phyloP scores from a whole-genome alignment of 257 asterid genomes.

The Haberlea rhodopensis region DNA sequence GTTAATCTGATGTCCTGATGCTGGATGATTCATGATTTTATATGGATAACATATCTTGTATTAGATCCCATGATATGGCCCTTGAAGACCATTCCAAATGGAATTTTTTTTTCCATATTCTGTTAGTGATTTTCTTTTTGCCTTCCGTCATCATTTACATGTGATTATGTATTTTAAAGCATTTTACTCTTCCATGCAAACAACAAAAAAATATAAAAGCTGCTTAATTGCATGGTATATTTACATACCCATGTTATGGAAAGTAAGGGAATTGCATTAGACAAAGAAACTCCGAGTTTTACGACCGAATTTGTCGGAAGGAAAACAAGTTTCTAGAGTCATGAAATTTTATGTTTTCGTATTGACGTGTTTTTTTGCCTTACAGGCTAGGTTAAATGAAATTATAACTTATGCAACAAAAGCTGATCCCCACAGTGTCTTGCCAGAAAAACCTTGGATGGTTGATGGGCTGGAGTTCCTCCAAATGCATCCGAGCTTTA shows the following conservation, averaged over 20 bases:
- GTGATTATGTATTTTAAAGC: too few species aligned
- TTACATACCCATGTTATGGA: not conserved
- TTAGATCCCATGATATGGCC: not conserved
- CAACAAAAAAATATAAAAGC: too few species aligned
- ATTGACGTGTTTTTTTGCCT: constrained; percentile 1
- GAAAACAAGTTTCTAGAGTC: not conserved
- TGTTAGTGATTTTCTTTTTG: not conserved
- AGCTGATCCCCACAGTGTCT: constrained; percentile 28
- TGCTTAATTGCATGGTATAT: too few species aligned
- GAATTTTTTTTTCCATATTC: not conserved
- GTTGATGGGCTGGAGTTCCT: constrained; percentile 88
- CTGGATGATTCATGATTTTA: not conserved
- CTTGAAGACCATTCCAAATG: not conserved
- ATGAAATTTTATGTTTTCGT: constrained; percentile 12
- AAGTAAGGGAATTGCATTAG: constrained; percentile 14
- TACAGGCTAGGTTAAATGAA: constrained; percentile 77
- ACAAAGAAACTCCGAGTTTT: constrained; percentile 3
- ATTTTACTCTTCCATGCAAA: too few species aligned
- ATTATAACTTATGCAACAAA: constrained; percentile 63
- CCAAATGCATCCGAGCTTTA: constrained; percentile 68
- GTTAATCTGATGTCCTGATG: not conserved
- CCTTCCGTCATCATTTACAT: too few species aligned
- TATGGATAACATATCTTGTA: not conserved
- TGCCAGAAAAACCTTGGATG: constrained; percentile 81
- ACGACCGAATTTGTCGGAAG: constrained; percentile 1